These are phyloP conservation scores for Neoscytalidium dimidiatum DNA, from an alignment of 2,329 filamentous ascomycete species.

Conservation along the genomic window DNA sequence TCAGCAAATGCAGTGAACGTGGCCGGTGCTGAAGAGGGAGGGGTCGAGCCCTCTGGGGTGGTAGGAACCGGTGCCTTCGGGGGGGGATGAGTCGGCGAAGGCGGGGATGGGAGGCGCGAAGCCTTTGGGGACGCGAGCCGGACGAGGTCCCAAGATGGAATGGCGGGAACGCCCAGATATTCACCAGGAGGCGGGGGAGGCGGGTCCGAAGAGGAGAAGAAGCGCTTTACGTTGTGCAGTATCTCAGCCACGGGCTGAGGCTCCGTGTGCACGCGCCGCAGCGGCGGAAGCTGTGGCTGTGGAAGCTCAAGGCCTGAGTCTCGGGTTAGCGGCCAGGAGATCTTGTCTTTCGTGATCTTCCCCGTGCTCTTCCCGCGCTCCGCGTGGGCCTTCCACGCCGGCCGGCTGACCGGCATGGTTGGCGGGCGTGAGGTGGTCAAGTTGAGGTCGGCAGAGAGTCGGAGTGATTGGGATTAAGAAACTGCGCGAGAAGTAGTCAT, in stretches of 20 bases:
- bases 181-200: neutral
- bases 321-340: slow-evolving; percentile 16
- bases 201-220: neutral
- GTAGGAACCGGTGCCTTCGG: too few relatives aligned
- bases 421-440: neutral
- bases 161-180: neutral
- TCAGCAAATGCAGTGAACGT: neutral
- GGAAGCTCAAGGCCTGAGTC: neutral
- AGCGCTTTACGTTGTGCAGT: neutral
- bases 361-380: neutral
- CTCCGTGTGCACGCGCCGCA: neutral
- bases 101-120: neutral
- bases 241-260: neutral
- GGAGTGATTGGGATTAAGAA: neutral
- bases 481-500: neutral
- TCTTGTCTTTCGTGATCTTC: slow-evolving; percentile 1
- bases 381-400: slow-evolving; percentile 5
- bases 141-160: neutral
- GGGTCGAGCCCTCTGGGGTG: neutral
- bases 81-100: neutral
- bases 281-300: neutral
- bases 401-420: slow-evolving; percentile 3
- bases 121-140: neutral
- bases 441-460: neutral
- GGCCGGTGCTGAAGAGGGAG: neutral